Evolutionary conservation across 352 stramenopile species (phyloP), one percentile per base, ranked within the genome.

Genomic region (Pseudoperonospora humuli): DNA sequence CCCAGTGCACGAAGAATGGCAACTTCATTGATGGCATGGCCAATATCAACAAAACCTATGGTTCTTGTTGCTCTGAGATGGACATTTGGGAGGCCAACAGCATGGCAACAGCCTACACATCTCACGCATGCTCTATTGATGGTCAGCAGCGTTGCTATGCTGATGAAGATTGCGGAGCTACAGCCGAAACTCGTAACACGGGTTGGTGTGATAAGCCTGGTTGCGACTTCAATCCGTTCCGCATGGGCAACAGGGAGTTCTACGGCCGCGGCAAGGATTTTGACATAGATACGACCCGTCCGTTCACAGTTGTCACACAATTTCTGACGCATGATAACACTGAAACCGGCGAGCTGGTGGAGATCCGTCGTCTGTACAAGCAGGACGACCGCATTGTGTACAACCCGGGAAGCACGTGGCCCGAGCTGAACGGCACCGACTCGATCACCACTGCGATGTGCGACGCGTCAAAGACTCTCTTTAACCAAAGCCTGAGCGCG

Each of bases 11-110:
- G 0, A 45, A 60, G 14, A 66, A 82, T 39, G 33, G 82, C 36
- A 80, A 82, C 51, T 86, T 82, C 57, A 74, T 86, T 39, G 54
- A 67, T 19, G 74, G 74, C 24, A 65, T 77, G 26, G 74, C 74
- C 0, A 86, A 86, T 46, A 31, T 79, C 7, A 57, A 59, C 15
- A 58, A 50, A 21, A n/a, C n/a, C n/a, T 78, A 70, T 50, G 70
- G 74, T 28, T 14, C 66, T 5, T 86, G 75, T 54, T 84, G 75
- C 39, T 37, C 50, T 3, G 75, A 84, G 58, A 61, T 79, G 45
- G 70, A 82, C 24, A 72, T 82, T 26, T 82, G 57, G 61, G 70
- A 82, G 52, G 43, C 58, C 2, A 82, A 82, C 45, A 69, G 53
- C 44, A 66, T 73, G 8, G 60, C 49, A 42, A 67, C 42, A 15